These are phyloP conservation scores for Naganishia onofrii DNA, from an alignment of 768 basidiomycete genomes.

Conservation along the genomic window DNA sequence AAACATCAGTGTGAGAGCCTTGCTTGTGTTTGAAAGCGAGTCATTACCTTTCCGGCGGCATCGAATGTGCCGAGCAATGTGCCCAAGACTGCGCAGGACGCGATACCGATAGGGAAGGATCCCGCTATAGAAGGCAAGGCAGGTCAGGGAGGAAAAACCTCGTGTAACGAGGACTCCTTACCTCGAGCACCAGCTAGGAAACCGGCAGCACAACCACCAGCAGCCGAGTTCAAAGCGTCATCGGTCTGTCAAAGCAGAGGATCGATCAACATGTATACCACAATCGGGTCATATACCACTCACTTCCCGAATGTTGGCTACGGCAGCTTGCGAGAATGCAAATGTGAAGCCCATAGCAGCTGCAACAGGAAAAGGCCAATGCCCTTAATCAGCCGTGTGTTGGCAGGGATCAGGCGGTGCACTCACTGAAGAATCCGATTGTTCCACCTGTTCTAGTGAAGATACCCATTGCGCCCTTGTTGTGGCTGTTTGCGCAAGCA, in stretches of 20 bases:
- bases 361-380: constrained; percentile 45
- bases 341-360: constrained; percentile 87
- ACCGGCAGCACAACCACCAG: constrained; percentile 87
- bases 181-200: constrained; percentile 83
- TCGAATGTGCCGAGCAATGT: constrained; percentile 77
- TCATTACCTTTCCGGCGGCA: constrained; percentile 63
- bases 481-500: constrained; percentile 55
- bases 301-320: constrained; percentile 71
- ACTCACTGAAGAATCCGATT: constrained; percentile 85
- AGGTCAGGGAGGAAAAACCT: not conserved
- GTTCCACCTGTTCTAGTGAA: constrained; percentile 82
- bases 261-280: not conserved
- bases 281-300: not conserved
- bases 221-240: constrained; percentile 77
- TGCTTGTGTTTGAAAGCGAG: constrained; percentile 34
- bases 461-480: constrained; percentile 77
- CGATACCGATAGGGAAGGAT: constrained; percentile 77
- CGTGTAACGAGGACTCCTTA: constrained; percentile 50
- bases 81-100: constrained; percentile 73
- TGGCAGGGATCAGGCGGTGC: not conserved
- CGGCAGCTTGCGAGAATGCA: constrained; percentile 72
- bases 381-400: not conserved
- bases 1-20: constrained; percentile 32
- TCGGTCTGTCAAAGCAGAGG: constrained; percentile 51
- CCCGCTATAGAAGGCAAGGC: constrained; percentile 59